A percentile compares a stretch with the other conserved stretches of the same genome.
Conservation (phyloP, 2,329 filamentous ascomycete species). For the Arthrobotrys sinensis region DNA sequence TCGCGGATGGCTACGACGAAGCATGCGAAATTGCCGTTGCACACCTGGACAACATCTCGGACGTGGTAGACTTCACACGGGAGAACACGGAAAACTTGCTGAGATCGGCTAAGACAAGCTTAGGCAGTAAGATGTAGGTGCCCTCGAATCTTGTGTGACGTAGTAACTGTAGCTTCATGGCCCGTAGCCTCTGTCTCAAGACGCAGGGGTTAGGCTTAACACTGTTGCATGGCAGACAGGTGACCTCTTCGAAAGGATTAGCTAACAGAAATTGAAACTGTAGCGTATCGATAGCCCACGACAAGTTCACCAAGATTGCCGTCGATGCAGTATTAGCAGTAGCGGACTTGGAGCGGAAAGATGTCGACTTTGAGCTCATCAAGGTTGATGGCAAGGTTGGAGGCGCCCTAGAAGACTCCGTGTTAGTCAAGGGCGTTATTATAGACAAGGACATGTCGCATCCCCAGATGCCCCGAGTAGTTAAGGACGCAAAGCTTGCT, state of each 20-base stretch:
- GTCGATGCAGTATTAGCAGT: constrained; percentile 97
- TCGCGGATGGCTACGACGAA: constrained; percentile 97
- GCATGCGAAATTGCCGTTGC: constrained; percentile 96
- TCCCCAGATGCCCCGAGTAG: constrained; percentile 97
- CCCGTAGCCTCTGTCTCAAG: constrained; percentile 17
- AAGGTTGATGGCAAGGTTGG: constrained; percentile 99
- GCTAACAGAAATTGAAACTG: constrained; percentile 60
- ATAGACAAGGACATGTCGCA: constrained; percentile 99
- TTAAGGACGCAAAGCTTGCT: constrained; percentile 94
- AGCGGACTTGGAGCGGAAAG: constrained; percentile 93
- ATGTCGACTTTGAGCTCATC: constrained; percentile 98
- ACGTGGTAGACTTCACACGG: constrained; percentile 86
- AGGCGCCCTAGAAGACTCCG: constrained; percentile 89
- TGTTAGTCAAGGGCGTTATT: constrained; percentile 97
- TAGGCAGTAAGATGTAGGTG: constrained; percentile 90
- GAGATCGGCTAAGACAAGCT: constrained; percentile 93
- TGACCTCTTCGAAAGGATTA: constrained; percentile 30
- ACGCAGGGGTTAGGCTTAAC: background rate
- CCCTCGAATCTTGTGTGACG: constrained; percentile 20
- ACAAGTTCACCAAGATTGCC: constrained; percentile 97
- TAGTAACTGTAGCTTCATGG: background rate
- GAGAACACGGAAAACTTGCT: constrained; percentile 87
- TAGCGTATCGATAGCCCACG: constrained; percentile 93
- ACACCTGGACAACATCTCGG: constrained; percentile 92
- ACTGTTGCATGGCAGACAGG: constrained; percentile 12